Conservation (phyloP, 495 filamentous ascomycete species). For the Penicillium malachiteum region DNA sequence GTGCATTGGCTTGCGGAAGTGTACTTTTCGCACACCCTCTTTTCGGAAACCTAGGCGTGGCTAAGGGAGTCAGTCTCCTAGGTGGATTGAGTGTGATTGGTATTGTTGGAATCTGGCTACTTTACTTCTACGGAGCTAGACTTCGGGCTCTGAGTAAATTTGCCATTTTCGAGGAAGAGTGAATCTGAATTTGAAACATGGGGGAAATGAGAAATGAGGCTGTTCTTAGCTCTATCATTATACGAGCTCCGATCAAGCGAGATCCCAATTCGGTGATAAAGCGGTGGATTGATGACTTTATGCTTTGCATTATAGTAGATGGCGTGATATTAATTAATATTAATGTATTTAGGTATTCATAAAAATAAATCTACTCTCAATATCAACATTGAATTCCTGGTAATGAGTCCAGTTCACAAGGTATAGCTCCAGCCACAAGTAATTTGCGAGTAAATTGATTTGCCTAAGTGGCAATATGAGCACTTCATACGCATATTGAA, state of each 20-base stretch:
- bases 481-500: too few relatives aligned
- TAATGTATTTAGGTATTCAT: neutral
- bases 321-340: neutral
- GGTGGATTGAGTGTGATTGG: slow-evolving; percentile 56
- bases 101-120: slow-evolving; percentile 51
- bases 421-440: too few relatives aligned
- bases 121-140: slow-evolving; percentile 27
- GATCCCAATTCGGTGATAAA: neutral
- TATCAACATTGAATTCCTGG: too few relatives aligned
- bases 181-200: neutral
- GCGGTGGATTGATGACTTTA: neutral
- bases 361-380: too few relatives aligned
- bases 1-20: slow-evolving; percentile 54
- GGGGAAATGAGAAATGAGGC: neutral
- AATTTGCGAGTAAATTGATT: too few relatives aligned
- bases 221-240: too few relatives aligned
- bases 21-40: slow-evolving; percentile 58
- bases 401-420: too few relatives aligned
- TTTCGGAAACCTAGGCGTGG: slow-evolving; percentile 58
- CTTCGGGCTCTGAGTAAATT: slow-evolving; percentile 33
- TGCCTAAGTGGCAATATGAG: too few relatives aligned
- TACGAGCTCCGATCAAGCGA: neutral
- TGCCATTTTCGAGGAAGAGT: slow-evolving; percentile 10
- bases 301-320: neutral
- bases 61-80: slow-evolving; percentile 52